Base-by-base conservation (phyloP, 805 yeast genomes). In the Vanderwaltozyma verrucispora region DNA sequence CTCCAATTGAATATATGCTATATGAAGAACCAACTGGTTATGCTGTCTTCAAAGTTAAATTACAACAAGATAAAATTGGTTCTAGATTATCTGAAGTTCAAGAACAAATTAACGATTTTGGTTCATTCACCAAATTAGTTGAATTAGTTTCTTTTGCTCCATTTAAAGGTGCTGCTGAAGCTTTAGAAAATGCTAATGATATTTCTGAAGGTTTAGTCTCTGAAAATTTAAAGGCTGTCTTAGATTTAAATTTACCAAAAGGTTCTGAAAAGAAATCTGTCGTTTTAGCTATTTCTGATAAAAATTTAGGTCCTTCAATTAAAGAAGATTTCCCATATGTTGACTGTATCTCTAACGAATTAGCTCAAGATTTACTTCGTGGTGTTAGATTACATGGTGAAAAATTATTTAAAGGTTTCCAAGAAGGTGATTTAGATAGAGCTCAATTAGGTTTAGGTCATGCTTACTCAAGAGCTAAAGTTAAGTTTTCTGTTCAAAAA, bases 1-100 rank as follows among this genome's bases (percentile, higher is more conserved):
- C 80, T 51, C 79, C 79, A 56, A 61, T 87, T 64, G 95, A 92
- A 67, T 92, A 77, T 68, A 77, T 92, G 62, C 80, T 92, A 56
- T 89, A 82, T 64, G 98, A 92, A 72, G 97, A 92, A 72, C 95
- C 98, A 43, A 87, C 97, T 37, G 98, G 98, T 51, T 92, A 89
- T 63, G 97, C 95, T 49, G 72, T 92, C 58, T 92, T 89, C 77
- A 84, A 89, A 65, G 96, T 92, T 44, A 76, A 79, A 53, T 70
- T 86, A 48, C 95, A 87, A 67, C 95, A 89, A 60, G 98, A 92
- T 67, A 87, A 84, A 58, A 77, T 92, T 49, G 95, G 96, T 36
- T 72, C 94, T 32, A 77, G 94, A 60, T 72, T 84, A 65, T 81
- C 80, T 63, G 98, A 92, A 65, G 97, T 92, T 31, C 97, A 92